Percentiles rank a stretch among this genome's conserved stretches.
phyloP scores from a whole-genome alignment of 169 alveolate genomes.

The Cryptosporidium felis region DNA sequence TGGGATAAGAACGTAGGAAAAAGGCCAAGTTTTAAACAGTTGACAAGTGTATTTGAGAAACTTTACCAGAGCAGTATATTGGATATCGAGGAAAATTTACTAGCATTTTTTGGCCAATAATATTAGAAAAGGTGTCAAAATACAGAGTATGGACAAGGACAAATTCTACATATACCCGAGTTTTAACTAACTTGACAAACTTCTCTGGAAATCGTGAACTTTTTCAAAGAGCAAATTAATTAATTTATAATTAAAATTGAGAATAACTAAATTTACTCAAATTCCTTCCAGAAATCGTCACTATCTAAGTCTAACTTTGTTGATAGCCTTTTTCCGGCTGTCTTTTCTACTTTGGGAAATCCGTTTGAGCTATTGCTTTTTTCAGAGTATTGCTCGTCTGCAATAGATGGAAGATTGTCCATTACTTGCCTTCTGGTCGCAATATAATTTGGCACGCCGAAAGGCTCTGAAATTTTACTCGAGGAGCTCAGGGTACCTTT shows the following conservation, averaged over 20 bases:
- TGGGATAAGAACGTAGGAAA: conserved; percentile 40
- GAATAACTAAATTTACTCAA: not conserved
- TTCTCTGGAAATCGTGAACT: no score
- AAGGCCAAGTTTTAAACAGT: conserved; percentile 52
- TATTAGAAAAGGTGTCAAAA: not conserved
- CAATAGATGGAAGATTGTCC: not conserved
- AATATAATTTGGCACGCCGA: not conserved
- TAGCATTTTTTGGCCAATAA: conserved; percentile 64
- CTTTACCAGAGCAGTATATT: conserved; percentile 50
- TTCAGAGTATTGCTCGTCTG: not conserved
- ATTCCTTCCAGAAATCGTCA: conserved; percentile 71
- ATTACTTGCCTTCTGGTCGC: not conserved
- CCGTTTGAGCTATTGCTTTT: not conserved
- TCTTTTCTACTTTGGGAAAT: not conserved
- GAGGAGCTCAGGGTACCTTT: not conserved
- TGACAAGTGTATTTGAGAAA: conserved; percentile 40
- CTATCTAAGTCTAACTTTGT: conserved; percentile 39
- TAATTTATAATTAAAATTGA: not conserved
- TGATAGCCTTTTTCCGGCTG: conserved; percentile 16
- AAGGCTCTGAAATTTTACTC: not conserved
- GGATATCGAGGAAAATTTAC: conserved; percentile 55
- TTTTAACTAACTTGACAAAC: not conserved
- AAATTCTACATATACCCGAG: not conserved
- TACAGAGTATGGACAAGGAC: not conserved
- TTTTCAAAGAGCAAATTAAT: no score